These are phyloP conservation scores for Malassezia pachydermatis DNA, from an alignment of 1,284 basidiomycete species.

Conservation along the genomic window DNA sequence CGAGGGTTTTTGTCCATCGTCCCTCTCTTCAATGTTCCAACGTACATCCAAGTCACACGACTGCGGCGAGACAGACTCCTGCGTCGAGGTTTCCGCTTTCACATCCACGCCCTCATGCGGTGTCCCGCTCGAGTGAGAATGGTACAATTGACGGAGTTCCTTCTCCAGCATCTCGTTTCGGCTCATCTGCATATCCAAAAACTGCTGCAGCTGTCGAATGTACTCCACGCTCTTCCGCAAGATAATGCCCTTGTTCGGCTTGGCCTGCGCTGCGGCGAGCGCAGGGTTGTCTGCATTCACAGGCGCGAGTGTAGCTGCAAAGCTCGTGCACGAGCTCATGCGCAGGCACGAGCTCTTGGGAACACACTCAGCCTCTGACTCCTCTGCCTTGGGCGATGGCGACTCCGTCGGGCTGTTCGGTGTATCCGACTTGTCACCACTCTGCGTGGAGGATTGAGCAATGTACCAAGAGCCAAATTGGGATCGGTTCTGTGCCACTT, in stretches of 20 bases:
- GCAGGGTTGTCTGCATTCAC: constrained; percentile 32
- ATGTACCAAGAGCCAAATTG: no score
- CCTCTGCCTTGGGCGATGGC: constrained; percentile 6
- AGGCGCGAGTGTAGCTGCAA: constrained; percentile 31
- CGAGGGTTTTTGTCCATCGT: no score
- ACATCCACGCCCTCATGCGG: no score
- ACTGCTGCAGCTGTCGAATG: constrained; percentile 41
- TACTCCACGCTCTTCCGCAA: constrained; percentile 45
- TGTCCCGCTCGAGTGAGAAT: no score
- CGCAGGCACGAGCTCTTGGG: constrained; percentile 15
- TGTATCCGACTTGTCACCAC: no score
- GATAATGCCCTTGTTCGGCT: constrained; percentile 48
- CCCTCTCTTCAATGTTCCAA: no score
- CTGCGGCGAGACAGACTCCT: no score
- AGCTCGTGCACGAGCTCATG: constrained; percentile 25
- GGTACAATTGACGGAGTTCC: constrained; percentile 26
- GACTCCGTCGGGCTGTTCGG: constrained; percentile 21
- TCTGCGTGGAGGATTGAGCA: no score
- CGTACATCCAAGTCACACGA: no score
- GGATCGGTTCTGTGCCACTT: no score
- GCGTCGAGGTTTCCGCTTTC: no score
- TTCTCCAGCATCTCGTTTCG: constrained; percentile 33
- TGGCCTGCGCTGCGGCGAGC: constrained; percentile 36
- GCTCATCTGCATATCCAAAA: constrained; percentile 37
- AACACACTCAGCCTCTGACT: background rate